Conservation (phyloP, 208 protist species). For the Trypanosoma conorhini region DNA sequence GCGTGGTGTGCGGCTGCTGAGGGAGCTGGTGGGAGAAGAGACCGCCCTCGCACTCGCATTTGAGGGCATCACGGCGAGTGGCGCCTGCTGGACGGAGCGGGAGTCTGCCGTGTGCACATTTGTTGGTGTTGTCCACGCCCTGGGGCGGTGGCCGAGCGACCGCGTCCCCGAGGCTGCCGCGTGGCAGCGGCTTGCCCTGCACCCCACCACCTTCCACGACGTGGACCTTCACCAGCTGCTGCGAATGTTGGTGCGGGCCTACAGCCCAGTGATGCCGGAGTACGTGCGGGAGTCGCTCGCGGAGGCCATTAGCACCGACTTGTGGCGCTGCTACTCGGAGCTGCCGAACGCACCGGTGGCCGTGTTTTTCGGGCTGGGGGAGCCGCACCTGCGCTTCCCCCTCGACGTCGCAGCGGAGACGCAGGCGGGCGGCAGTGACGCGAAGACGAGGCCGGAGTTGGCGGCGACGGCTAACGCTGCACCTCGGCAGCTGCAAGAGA, state of each 20-base stretch:
- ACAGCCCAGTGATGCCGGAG: slow-evolving; percentile 35
- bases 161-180: slow-evolving; percentile 10
- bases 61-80: slow-evolving; percentile 14
- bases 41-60: slow-evolving; percentile 17
- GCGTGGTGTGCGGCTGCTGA: slow-evolving; percentile 34
- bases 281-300: slow-evolving; percentile 32
- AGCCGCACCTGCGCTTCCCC: background rate
- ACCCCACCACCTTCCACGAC: slow-evolving; percentile 23
- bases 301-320: slow-evolving; percentile 30
- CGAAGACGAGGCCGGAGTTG: background rate
- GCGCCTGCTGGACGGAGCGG: slow-evolving; percentile 17
- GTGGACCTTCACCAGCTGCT: slow-evolving; percentile 22
- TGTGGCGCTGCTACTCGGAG: slow-evolving; percentile 41
- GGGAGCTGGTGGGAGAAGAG: slow-evolving; percentile 40
- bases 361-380: slow-evolving; percentile 16
- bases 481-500: background rate
- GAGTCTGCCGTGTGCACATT: slow-evolving; percentile 21
- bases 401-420: background rate
- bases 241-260: slow-evolving; percentile 24
- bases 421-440: background rate
- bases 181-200: slow-evolving; percentile 20
- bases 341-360: slow-evolving; percentile 33
- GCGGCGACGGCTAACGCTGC: background rate
- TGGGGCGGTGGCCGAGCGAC: slow-evolving; percentile 26
- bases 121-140: slow-evolving; percentile 29